Base-by-base conservation (phyloP, 2,329 filamentous ascomycete species). In the Trichoderma sp. region DNA sequence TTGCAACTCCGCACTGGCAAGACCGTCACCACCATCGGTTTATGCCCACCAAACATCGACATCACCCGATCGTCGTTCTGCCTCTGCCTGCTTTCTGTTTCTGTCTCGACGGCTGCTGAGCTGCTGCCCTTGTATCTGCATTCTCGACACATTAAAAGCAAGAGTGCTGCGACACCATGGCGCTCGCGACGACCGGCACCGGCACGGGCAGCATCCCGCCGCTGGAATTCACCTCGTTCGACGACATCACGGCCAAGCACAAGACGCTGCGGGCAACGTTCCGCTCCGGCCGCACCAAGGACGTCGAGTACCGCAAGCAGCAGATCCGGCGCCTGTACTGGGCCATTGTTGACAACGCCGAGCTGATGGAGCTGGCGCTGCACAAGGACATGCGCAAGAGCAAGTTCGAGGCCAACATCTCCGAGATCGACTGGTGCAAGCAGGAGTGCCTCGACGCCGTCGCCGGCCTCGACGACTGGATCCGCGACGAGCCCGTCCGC, bases 291-390 rank as follows among this genome's bases (percentile, higher is more conserved):
- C 90, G 89, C 79, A 97, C 93, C 50, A 92, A 92, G 74, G 85
- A 91, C 63, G 75, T 97, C 67, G 85, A 91, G 72, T 98, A 90
- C 80, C 88, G 95, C 68, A 82, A 93, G 68, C 83, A 87, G 63
- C 95, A 98, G 83, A 87, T 99, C 67, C 90, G 93, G 71, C 94
- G 93, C 83, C 88, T 98, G 64, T 98, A 97, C 82, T 98, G 95
- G 95, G 93, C 86, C 7, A 77, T 97, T 70, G 88, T 88, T 69
- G 94, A 98, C 81, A 89, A 91, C 75, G 84, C 88, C 64, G 81
- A 87, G 52, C 85, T 89, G 71, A 83, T 98, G 67, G 75, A 87
- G 69, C 90, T 92, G 75, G 92, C 94, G 24, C 85, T 92, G 74
- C 83, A 85, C 74, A 82, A 85, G 71, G 95, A 99, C 74, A 80